Conservation (phyloP, 2,329 filamentous ascomycete species). For the Hyphodiscus sp. region DNA sequence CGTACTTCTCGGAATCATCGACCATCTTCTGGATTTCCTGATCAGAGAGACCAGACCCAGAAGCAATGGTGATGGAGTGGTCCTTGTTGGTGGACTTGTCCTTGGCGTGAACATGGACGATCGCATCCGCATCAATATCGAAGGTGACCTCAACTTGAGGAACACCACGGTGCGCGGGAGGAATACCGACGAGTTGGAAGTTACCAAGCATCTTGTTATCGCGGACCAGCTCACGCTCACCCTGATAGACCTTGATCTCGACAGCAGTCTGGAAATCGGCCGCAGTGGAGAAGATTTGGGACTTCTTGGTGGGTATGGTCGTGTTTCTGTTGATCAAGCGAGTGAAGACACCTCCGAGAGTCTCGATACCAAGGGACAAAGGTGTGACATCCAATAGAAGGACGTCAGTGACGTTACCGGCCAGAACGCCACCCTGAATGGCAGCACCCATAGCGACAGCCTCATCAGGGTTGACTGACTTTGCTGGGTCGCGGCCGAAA, state of each 20-base stretch:
- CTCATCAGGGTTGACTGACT: conserved; percentile 98
- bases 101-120: conserved; percentile 96
- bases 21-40: conserved; percentile 96
- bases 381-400: conserved; percentile 93
- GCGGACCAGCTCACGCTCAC: conserved; percentile 96
- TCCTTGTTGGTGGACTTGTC: conserved; percentile 99
- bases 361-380: conserved; percentile 96
- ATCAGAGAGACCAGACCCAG: conserved; percentile 93
- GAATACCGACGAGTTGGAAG: conserved; percentile 98
- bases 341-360: conserved; percentile 94
- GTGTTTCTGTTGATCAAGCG: conserved; percentile 98
- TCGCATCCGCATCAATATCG: conserved; percentile 96
- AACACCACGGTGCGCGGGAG: conserved; percentile 90
- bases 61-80: conserved; percentile 98
- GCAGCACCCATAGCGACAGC: conserved; percentile 96
- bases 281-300: conserved; percentile 93
- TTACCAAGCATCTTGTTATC: conserved; percentile 99
- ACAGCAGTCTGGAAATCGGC: conserved; percentile 98
- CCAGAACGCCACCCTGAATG: conserved; percentile 93
- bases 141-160: conserved; percentile 98
- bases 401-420: conserved; percentile 94
- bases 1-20: conserved; percentile 94
- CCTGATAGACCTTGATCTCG: conserved; percentile 99
- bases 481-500: conserved; percentile 92
- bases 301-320: conserved; percentile 99